Conservation (phyloP, 1,139 yeast species). For the Nakaseomyces delphensis region DNA sequence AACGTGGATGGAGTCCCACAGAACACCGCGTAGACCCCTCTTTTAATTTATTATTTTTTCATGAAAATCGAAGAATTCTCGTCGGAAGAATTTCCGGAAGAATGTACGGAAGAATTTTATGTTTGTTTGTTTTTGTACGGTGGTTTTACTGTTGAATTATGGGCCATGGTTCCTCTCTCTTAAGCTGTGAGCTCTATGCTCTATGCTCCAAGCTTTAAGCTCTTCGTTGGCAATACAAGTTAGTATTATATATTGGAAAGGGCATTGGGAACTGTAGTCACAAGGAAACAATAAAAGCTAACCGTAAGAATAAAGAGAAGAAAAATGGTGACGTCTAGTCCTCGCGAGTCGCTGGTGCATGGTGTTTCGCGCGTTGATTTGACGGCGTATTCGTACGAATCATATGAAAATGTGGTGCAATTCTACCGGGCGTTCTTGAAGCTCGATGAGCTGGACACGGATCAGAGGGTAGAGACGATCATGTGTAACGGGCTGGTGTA, state of each 20-base stretch:
- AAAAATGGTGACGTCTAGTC: not conserved
- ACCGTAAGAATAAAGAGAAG: not conserved
- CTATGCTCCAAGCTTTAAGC: not conserved
- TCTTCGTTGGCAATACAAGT: too few species aligned
- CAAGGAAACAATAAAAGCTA: not conserved
- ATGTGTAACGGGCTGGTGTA: constrained; percentile 19
- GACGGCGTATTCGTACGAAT: constrained; percentile 25
- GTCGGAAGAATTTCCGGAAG: too few species aligned
- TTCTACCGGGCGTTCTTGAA: constrained; percentile 22
- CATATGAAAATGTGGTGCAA: constrained; percentile 21
- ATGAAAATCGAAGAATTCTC: too few species aligned
- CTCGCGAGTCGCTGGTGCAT: constrained; percentile 24
- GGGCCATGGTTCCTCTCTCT: not conserved
- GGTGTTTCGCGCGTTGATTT: constrained; percentile 29
- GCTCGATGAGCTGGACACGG: constrained; percentile 3
- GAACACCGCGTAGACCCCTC: too few species aligned
- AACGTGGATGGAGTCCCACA: too few species aligned
- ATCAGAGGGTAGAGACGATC: constrained; percentile 1
- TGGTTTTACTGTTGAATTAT: not conserved
- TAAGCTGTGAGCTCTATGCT: too few species aligned
- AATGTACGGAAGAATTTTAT: too few species aligned
- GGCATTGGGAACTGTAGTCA: too few species aligned
- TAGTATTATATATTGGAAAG: too few species aligned
- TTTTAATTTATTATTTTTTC: too few species aligned
- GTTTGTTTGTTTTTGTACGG: not conserved